phyloP scores from a whole-genome alignment of 768 basidiomycete species.

The Lactifluus pinguis region DNA sequence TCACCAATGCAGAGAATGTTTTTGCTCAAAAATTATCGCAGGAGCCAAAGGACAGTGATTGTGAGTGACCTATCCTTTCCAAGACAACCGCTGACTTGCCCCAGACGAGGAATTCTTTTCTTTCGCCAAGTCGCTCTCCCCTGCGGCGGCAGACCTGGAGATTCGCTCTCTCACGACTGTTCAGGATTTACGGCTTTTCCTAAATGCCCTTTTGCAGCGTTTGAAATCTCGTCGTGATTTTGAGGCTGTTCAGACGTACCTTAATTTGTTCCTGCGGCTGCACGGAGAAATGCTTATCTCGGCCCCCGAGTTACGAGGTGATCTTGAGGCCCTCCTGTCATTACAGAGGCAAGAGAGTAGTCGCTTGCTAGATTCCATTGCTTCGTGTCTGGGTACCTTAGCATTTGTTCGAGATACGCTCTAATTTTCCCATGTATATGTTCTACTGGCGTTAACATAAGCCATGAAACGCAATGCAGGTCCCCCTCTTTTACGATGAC shows the following conservation, averaged over 20 bases:
- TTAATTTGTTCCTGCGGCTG: conserved; percentile 73
- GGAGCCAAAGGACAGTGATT: conserved; percentile 50
- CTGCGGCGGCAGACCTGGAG: conserved; percentile 87
- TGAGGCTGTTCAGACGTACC: conserved; percentile 86
- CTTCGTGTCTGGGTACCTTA: conserved; percentile 66
- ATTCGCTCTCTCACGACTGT: conserved; percentile 68
- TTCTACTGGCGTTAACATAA: not conserved
- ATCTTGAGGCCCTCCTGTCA: conserved; percentile 48
- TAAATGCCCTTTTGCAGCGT: conserved; percentile 63
- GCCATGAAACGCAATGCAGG: too few species aligned
- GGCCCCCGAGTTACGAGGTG: conserved; percentile 52
- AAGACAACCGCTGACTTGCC: conserved; percentile 6
- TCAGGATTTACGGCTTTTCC: conserved; percentile 55
- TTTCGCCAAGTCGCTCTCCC: conserved; percentile 78
- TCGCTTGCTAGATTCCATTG: conserved; percentile 64
- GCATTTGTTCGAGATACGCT: conserved; percentile 65
- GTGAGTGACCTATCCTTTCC: conserved; percentile 39
- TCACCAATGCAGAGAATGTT: conserved; percentile 49
- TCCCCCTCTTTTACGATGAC: too few species aligned
- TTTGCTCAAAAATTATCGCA: conserved; percentile 57
- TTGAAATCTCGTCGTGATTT: conserved; percentile 80
- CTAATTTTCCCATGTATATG: conserved; percentile 23
- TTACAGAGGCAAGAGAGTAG: conserved; percentile 73
- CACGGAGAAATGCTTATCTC: conserved; percentile 76
- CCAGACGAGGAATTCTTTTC: conserved; percentile 77